Conservation (phyloP, 768 basidiomycete genomes). For the Cytidiella melzeri region DNA sequence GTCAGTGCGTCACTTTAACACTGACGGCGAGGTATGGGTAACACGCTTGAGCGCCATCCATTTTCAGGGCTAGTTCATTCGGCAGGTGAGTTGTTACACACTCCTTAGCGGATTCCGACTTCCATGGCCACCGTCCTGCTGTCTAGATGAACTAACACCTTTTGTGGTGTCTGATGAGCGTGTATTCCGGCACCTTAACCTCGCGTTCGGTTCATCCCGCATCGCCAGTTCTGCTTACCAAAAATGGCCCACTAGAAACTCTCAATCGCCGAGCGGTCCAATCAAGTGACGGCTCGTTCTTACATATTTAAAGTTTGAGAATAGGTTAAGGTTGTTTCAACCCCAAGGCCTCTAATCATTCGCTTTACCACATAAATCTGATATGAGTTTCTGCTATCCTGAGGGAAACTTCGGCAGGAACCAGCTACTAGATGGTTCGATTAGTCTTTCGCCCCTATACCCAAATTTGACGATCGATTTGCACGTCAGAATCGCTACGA, state of each 20-base stretch:
- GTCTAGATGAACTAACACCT: slow-evolving; percentile 85
- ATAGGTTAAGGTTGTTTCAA: slow-evolving; percentile 86
- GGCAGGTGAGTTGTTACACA: slow-evolving; percentile 88
- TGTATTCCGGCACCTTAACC: slow-evolving; percentile 80
- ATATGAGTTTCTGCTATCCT: slow-evolving; percentile 61
- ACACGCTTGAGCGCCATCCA: slow-evolving; percentile 85
- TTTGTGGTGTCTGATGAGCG: slow-evolving; percentile 81
- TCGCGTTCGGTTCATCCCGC: slow-evolving; percentile 65
- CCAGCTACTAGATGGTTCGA: slow-evolving; percentile 93
- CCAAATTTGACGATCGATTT: slow-evolving; percentile 94
- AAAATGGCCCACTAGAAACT: slow-evolving; percentile 71
- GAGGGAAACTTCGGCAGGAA: slow-evolving; percentile 89
- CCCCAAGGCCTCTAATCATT: slow-evolving; percentile 91
- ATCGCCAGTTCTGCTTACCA: slow-evolving; percentile 70
- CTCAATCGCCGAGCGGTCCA: slow-evolving; percentile 51
- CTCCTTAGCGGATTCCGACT: slow-evolving; percentile 82
- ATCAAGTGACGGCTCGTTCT: slow-evolving; percentile 46
- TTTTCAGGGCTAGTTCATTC: slow-evolving; percentile 90
- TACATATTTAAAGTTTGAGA: slow-evolving; percentile 67
- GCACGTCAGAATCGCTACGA: slow-evolving; percentile 95
- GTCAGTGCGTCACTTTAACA: slow-evolving; percentile 64
- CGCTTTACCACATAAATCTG: slow-evolving; percentile 64
- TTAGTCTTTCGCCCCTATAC: slow-evolving; percentile 96
- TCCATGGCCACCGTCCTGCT: slow-evolving; percentile 86
- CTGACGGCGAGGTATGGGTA: slow-evolving; percentile 80